These are phyloP conservation scores for Colletotrichum karsti DNA, from an alignment of 2,329 filamentous ascomycete species.

Conservation along the genomic window DNA sequence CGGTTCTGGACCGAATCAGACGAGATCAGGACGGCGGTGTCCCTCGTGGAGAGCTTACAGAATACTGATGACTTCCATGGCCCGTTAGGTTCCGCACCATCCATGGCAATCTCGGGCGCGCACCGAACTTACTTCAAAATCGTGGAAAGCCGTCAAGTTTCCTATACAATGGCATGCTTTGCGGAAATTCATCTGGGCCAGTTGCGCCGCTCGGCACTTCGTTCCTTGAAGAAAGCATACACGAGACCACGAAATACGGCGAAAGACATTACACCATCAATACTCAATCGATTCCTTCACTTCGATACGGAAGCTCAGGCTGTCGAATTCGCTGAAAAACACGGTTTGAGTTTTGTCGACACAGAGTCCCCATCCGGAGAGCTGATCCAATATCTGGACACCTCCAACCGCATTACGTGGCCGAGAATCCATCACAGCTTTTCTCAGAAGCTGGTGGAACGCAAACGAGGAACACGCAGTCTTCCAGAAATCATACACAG, in stretches of 20 bases:
- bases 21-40: slow-evolving; percentile 68
- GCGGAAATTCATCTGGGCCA: slow-evolving; percentile 73
- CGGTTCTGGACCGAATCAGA: slow-evolving; percentile 63
- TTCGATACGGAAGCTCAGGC: slow-evolving; percentile 77
- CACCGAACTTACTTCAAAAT: slow-evolving; percentile 68
- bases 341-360: slow-evolving; percentile 60
- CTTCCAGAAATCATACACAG: slow-evolving; percentile 65
- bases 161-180: slow-evolving; percentile 76
- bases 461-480: slow-evolving; percentile 61
- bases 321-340: slow-evolving; percentile 68
- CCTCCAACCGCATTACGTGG: slow-evolving; percentile 52
- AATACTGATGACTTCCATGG: slow-evolving; percentile 66
- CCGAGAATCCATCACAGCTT: slow-evolving; percentile 63
- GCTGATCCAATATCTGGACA: slow-evolving; percentile 47
- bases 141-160: slow-evolving; percentile 62
- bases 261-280: slow-evolving; percentile 66
- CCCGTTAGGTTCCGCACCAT: slow-evolving; percentile 60
- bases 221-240: slow-evolving; percentile 63
- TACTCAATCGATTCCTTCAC: slow-evolving; percentile 64
- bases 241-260: slow-evolving; percentile 64
- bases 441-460: slow-evolving; percentile 65
- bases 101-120: slow-evolving; percentile 57
- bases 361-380: slow-evolving; percentile 44
- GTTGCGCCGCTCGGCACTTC: slow-evolving; percentile 66
- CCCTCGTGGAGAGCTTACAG: slow-evolving; percentile 67